A percentile compares a stretch with the other conserved stretches of the same genome.
phyloP scores from a whole-genome alignment of 164 flowering plant species.

The Nymphaea colorata region DNA sequence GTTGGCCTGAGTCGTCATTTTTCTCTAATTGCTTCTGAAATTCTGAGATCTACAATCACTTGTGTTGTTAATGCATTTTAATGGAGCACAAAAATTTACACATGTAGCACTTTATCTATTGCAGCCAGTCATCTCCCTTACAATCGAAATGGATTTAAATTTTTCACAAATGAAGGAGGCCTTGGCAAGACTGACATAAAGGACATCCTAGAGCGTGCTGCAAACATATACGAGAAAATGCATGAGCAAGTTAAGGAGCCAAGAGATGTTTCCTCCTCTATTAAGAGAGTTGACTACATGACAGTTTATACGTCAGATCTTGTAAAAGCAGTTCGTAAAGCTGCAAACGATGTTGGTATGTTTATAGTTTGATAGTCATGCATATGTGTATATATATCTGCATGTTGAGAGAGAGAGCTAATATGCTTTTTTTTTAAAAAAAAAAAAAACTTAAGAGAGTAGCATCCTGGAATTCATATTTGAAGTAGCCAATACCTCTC shows the following conservation, averaged over 20 bases:
- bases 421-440: background rate
- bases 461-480: background rate
- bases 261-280: constrained; percentile 26
- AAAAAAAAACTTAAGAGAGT: background rate
- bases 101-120: background rate
- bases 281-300: constrained; percentile 87
- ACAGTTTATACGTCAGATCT: constrained; percentile 68
- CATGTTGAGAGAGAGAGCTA: too few relatives aligned
- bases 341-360: constrained; percentile 76
- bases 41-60: background rate
- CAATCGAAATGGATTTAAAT: constrained; percentile 93
- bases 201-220: constrained; percentile 84
- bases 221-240: constrained; percentile 43
- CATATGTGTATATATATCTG: background rate
- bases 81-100: background rate
- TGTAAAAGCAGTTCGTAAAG: constrained; percentile 84
- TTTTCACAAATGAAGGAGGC: constrained; percentile 90
- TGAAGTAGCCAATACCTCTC: background rate
- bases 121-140: constrained; percentile 99
- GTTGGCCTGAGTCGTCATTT: too few relatives aligned
- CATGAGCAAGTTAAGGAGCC: constrained; percentile 28
- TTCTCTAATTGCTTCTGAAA: background rate
- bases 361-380: background rate
- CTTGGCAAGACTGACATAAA: constrained; percentile 90
- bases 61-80: background rate